These are phyloP conservation scores for Prorocentrum cordatum DNA, from an alignment of 169 alveolate genomes.

Conservation along the genomic window DNA sequence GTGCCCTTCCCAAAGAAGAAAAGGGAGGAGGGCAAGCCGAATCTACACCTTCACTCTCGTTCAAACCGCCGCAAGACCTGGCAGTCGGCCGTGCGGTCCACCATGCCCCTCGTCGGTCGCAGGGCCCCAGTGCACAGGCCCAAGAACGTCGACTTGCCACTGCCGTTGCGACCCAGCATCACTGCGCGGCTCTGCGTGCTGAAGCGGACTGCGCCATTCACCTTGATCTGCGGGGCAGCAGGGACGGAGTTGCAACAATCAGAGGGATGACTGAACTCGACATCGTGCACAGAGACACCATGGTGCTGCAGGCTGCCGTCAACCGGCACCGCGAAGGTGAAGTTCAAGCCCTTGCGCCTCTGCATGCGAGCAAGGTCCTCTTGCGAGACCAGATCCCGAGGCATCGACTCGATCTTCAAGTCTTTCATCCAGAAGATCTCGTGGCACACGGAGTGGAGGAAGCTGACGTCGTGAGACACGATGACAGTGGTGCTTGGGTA, in stretches of 20 bases:
- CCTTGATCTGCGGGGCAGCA: background rate
- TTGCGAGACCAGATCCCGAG: background rate
- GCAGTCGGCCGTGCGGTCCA: no score
- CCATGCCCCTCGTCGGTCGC: background rate
- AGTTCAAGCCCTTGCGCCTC: background rate
- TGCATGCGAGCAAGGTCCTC: background rate
- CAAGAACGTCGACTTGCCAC: background rate
- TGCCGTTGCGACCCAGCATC: conserved; percentile 1
- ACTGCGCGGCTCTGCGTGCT: background rate
- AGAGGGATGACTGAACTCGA: background rate
- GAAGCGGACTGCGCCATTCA: background rate
- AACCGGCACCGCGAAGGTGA: background rate
- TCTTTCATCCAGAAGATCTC: background rate
- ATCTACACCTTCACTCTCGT: no score
- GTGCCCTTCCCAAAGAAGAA: no score
- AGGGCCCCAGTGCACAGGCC: background rate
- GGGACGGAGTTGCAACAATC: background rate
- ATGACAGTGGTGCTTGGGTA: background rate
- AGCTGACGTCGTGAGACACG: background rate
- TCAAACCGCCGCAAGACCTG: no score
- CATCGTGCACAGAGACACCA: background rate
- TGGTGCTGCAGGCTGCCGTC: background rate
- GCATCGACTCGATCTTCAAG: background rate
- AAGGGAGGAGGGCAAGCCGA: no score
- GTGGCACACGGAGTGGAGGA: background rate